Evolutionary conservation across 306 rosid genomes (phyloP), one percentile per base, ranked within the genome.

Genomic region (Psophocarpus tetragonolobus): DNA sequence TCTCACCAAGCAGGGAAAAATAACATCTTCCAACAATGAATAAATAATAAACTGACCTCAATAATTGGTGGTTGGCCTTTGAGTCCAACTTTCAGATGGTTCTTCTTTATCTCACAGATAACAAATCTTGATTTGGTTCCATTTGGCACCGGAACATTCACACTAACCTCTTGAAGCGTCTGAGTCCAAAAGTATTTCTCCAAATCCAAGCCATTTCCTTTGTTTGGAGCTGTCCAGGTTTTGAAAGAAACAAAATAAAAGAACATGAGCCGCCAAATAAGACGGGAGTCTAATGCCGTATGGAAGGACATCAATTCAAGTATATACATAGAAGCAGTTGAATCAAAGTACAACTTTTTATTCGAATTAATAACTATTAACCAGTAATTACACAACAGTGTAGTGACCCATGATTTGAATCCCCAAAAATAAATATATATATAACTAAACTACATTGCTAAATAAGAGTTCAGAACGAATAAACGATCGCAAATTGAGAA

Each of bases 131-230:
- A 81, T 79, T 93, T 96, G 35, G 97, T 96, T 83, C 96, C 98
- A 56, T 75, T 50, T 24, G 99, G 97, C 41, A 96, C 93, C 0
- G 97, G 94, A 70, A 91, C 77, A 73, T 78, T 87, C 9, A 92
- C 71, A 63, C 36, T 89, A 62, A 92, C 88, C 85, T 94, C 98
- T 81, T 91, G 97, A n/a, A 94, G 88, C 56, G 82, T 78, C 85
- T 94, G 98, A 6, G 98, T 94, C 98, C 98, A 94, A 5, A 92
- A 90, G 82, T 91, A 90, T 0, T 88, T 82, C 68, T 94, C 98
- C 83, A 94, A 64, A 84, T 94, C 98, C 86, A 94, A 74, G 14
- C 98, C 98, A 74, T 94, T 94, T 36, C 94, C 98, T 8, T 44
- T 68, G 84, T 94, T 94, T 48, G 97, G 98, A 71, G 44, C 98